These are phyloP conservation scores for Linum usitatissimum DNA, from an alignment of 345 rosid species.

Conservation along the genomic window DNA sequence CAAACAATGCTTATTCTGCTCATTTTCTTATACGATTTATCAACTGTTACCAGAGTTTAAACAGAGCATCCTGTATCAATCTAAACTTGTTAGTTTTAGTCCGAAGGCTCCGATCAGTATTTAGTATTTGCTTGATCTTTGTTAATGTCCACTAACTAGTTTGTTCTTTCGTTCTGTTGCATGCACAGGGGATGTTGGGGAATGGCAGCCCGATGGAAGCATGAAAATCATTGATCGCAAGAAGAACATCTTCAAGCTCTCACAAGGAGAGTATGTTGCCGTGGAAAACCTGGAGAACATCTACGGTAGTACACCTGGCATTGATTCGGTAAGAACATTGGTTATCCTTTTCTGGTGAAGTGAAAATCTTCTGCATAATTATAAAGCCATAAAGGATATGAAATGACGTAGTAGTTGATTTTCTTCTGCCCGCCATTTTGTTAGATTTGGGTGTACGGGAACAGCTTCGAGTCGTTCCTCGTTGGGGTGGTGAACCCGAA, in stretches of 20 bases:
- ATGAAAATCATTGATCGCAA: constrained; percentile 85
- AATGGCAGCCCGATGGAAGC: constrained; percentile 97
- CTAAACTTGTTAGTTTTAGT: no score
- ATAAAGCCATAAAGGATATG: not conserved
- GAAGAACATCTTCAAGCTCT: constrained; percentile 93
- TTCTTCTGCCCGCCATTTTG: not conserved
- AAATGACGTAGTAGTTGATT: no score
- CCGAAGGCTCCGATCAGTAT: no score
- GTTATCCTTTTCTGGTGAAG: no score
- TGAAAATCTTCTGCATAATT: not conserved
- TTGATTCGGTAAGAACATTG: constrained; percentile 51
- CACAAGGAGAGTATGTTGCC: constrained; percentile 98
- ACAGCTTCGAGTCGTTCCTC: constrained; percentile 82
- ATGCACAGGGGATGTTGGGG: constrained; percentile 78
- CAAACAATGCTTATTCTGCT: no score
- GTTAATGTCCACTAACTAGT: no score
- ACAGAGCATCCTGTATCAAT: no score
- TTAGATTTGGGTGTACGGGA: constrained; percentile 94
- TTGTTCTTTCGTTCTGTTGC: not conserved
- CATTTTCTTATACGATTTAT: not conserved
- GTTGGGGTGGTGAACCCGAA: constrained; percentile 88
- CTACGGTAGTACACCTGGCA: constrained; percentile 42
- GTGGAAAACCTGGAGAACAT: constrained; percentile 94
- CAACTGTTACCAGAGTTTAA: no score
- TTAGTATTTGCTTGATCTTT: no score